phyloP scores from a whole-genome alignment of 257 asterid genomes.

The Solanum tarijense region DNA sequence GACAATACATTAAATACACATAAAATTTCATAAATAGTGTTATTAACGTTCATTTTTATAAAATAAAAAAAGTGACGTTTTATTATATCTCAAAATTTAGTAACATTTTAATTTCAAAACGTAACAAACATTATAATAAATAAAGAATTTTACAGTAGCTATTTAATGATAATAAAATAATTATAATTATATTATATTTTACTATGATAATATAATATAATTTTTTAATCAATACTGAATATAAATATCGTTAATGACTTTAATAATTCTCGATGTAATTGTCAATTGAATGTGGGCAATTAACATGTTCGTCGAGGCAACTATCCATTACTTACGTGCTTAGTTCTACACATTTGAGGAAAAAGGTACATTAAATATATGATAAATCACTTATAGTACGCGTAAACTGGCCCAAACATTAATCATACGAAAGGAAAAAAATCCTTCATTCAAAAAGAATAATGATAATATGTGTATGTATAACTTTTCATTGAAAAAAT shows the following conservation, averaged over 20 bases:
- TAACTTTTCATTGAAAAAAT: no score
- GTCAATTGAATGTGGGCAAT: not conserved
- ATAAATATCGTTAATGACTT: no score
- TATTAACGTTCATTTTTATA: not conserved
- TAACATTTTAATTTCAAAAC: no score
- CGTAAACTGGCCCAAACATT: not conserved
- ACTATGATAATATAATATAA: no score
- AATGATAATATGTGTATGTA: not conserved
- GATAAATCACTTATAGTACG: rapidly evolving
- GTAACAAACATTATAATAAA: not conserved
- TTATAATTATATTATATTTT: no score
- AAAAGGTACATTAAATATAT: not conserved
- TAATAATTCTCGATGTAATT: not conserved
- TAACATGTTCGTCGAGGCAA: not conserved
- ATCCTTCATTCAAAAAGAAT: no score
- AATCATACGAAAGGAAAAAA: no score
- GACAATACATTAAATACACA: not conserved
- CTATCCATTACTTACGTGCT: not conserved
- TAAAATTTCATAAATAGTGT: not conserved
- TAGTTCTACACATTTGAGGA: not conserved
- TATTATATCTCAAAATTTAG: not conserved
- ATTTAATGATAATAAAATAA: no score
- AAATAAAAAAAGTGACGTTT: not conserved
- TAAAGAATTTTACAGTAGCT: no score
- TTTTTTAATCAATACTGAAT: no score